Evolutionary conservation across 305 asterid genomes (phyloP).

Genomic region (Rubia peregrina): DNA sequence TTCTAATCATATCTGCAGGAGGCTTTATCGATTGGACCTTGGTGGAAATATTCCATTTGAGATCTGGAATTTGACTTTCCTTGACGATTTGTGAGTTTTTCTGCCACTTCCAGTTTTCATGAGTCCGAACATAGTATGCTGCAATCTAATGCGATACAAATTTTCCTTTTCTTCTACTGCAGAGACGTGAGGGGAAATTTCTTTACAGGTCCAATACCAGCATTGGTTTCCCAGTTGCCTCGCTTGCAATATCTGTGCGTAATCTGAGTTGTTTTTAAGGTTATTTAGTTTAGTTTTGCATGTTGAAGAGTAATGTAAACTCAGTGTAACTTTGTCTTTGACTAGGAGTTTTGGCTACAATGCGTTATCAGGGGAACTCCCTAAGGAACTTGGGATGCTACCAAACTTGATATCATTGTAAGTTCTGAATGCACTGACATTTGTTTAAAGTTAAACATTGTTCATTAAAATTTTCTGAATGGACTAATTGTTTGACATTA

Average conservation of each 20-base stretch:
- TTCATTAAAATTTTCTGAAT: background rate
- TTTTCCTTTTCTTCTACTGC: conserved; percentile 8
- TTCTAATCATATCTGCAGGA: conserved; percentile 37
- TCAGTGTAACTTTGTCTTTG: background rate
- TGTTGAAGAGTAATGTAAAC: background rate
- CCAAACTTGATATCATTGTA: conserved; percentile 62
- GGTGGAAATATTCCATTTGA: conserved; percentile 52
- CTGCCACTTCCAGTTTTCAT: background rate
- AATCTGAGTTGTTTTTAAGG: background rate
- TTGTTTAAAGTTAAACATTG: background rate
- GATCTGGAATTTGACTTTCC: conserved; percentile 73
- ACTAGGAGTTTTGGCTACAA: conserved; percentile 58
- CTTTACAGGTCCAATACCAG: conserved; percentile 60
- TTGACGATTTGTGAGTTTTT: conserved; percentile 44
- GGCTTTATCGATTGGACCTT: conserved; percentile 39
- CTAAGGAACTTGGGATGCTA: conserved; percentile 71
- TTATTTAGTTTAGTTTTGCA: background rate
- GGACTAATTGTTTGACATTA: conserved; percentile 7
- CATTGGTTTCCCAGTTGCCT: conserved; percentile 48
- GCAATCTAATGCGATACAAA: background rate
- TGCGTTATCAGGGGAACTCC: conserved; percentile 71
- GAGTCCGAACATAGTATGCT: background rate
- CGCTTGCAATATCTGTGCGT: conserved; percentile 60
- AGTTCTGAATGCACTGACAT: conserved; percentile 14
- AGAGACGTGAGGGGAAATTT: conserved; percentile 53